Evolutionary conservation across 1,284 basidiomycete genomes (phyloP), one percentile per base, ranked within the genome.

Genomic region (Mrakiaceae sp.): DNA sequence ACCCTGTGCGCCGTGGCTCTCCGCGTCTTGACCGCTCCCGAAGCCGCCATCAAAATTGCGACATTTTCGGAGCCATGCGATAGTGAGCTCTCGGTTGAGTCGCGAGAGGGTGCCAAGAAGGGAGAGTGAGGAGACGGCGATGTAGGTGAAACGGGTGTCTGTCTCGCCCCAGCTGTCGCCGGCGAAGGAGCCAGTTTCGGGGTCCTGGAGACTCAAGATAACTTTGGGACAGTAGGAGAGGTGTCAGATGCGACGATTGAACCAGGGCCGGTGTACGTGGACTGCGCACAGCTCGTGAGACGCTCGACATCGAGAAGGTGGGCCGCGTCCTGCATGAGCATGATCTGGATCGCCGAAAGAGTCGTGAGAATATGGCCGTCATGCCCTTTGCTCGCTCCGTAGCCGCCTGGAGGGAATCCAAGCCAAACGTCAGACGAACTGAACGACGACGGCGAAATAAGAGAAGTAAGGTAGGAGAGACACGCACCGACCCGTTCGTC

Each of bases 1-100:
- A 93, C 93, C 90, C 82, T 94, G 90, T 0, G 82, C 89, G 6
- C 93, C 85, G 77, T 98, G 95, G 69, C 87, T 92, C 78, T 98
- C 95, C 0, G 89, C 91, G 0, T 93, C 95, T 8, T 84, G 81
- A 27, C 79, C 77, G 51, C 81, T 84, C 10, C 95, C 95, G 71
- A 96, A 99, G 0, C 93, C 95, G 3, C 94, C 94, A 73, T 99
- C 95, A 73, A 93, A 95, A 74, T 99, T 99, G 72, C 81, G 82
- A 75, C 94, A 96, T 48, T 81, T 78, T 11, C 79, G 73, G 54
- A 98, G 83, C 74, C 94, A 92, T 3, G 75, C 79, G 6, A 90
- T 82, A 0, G 90, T 86, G 68, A 81, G 81, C 49, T 86, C 83
- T 50, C 80, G 76, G 58, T 80, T 75, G n/a, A 83, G 73, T 3